Percentiles rank a stretch among this genome's conserved stretches.
Conservation (phyloP, 345 rosid species). For the Pugionium dolabratum region DNA sequence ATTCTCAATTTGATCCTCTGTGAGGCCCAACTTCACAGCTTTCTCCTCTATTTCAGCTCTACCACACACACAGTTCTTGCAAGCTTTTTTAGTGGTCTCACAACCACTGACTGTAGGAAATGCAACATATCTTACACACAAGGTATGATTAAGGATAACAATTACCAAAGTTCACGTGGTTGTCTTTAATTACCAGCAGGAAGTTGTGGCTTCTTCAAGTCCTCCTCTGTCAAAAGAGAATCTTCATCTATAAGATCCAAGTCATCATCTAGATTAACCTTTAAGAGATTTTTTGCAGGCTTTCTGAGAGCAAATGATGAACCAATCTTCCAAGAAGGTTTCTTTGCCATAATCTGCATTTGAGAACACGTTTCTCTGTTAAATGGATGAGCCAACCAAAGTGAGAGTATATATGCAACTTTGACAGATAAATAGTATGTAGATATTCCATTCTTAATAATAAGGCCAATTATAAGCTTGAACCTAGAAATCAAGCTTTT, state of each 20-base stretch:
- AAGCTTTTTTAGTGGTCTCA: conserved; percentile 87
- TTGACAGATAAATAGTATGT: not conserved
- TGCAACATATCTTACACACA: not conserved
- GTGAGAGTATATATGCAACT: conserved; percentile 4
- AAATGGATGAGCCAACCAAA: not conserved
- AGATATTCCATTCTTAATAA: conserved; percentile 1
- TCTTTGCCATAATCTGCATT: conserved; percentile 65
- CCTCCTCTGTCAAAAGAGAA: conserved; percentile 82
- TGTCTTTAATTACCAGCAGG: conserved; percentile 52
- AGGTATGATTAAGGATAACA: not conserved
- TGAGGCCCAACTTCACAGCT: conserved; percentile 66
- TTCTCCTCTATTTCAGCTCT: conserved; percentile 93
- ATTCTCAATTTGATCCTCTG: conserved; percentile 73
- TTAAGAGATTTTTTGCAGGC: conserved; percentile 47
- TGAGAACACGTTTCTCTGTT: conserved; percentile 17
- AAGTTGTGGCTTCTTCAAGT: conserved; percentile 73
- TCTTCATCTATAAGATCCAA: conserved; percentile 95
- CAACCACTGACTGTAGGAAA: conserved; percentile 67
- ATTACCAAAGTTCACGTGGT: not conserved
- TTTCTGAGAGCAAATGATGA: conserved; percentile 79
- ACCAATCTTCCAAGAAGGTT: conserved; percentile 85
- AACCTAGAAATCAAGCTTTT: not conserved
- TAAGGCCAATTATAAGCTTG: not conserved
- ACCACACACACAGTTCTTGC: conserved; percentile 93
- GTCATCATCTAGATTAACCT: conserved; percentile 65